phyloP scores from a whole-genome alignment of 2,329 filamentous ascomycete genomes.

The Didymella keratinophila region DNA sequence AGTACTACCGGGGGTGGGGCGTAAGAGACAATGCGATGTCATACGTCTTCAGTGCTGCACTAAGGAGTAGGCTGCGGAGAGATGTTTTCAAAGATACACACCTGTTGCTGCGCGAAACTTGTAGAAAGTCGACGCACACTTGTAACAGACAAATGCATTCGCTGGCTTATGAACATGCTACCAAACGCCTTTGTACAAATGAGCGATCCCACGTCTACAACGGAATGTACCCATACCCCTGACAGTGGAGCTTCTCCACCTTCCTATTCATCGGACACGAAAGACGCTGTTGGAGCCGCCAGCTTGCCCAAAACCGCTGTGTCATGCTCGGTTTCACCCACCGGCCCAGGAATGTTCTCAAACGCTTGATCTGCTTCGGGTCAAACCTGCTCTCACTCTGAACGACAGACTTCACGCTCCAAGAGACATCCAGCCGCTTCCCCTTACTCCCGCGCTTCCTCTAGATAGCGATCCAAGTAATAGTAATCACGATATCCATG shows the following conservation, averaged over 20 bases:
- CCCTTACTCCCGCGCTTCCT: no score
- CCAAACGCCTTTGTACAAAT: constrained; percentile 22
- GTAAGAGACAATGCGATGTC: no score
- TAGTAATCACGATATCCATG: constrained; percentile 60
- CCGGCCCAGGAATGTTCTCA: neutral
- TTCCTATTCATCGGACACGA: neutral
- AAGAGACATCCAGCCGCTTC: no score
- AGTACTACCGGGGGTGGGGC: no score
- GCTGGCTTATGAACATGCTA: constrained; percentile 20
- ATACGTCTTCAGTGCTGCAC: no score
- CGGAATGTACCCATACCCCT: neutral
- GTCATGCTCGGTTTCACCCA: neutral
- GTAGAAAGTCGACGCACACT: neutral
- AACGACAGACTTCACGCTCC: no score
- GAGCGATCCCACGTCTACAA: neutral
- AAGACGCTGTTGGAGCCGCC: neutral
- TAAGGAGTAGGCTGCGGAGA: no score
- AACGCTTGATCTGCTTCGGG: neutral
- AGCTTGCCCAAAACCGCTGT: neutral
- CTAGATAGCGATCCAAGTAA: constrained; percentile 74
- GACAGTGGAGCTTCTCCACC: neutral
- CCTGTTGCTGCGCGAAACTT: no score
- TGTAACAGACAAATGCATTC: constrained; percentile 9
- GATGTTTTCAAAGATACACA: no score
- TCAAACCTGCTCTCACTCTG: neutral